Conservation (phyloP, 345 rosid genomes). For the Durio zibethinus region DNA sequence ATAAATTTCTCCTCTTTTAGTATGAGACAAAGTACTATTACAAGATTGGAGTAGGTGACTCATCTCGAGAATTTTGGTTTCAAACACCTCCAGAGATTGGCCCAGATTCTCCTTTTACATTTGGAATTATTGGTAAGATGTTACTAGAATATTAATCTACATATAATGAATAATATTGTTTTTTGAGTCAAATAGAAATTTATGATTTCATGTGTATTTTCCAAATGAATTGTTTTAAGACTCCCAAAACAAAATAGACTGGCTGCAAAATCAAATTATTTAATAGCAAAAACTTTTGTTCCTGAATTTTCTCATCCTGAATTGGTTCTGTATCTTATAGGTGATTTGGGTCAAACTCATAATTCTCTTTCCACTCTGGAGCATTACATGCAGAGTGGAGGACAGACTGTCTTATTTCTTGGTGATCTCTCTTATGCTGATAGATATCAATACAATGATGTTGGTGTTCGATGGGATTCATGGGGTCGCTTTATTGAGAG, state of each 20-base stretch:
- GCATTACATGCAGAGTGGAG: constrained; percentile 84
- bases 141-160: background rate
- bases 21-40: constrained; percentile 83
- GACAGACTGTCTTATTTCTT: constrained; percentile 74
- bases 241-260: background rate
- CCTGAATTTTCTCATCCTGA: background rate
- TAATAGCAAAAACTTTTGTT: no score
- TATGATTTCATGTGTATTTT: background rate
- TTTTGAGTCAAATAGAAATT: background rate
- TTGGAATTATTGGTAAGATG: constrained; percentile 88
- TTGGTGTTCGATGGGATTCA: constrained; percentile 83
- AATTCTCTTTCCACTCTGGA: constrained; percentile 88
- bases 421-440: constrained; percentile 99
- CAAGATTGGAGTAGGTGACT: constrained; percentile 67
- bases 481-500: constrained; percentile 91
- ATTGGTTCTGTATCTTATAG: constrained; percentile 36
- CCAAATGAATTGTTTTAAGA: background rate
- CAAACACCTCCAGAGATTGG: constrained; percentile 71
- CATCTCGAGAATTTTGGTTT: constrained; percentile 84
- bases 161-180: background rate
- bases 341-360: constrained; percentile 96
- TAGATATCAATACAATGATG: constrained; percentile 70
- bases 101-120: constrained; percentile 75
- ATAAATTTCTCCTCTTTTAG: constrained; percentile 32
- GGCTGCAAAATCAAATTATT: background rate